phyloP scores from a whole-genome alignment of 768 basidiomycete genomes.

The Mycena filopes region DNA sequence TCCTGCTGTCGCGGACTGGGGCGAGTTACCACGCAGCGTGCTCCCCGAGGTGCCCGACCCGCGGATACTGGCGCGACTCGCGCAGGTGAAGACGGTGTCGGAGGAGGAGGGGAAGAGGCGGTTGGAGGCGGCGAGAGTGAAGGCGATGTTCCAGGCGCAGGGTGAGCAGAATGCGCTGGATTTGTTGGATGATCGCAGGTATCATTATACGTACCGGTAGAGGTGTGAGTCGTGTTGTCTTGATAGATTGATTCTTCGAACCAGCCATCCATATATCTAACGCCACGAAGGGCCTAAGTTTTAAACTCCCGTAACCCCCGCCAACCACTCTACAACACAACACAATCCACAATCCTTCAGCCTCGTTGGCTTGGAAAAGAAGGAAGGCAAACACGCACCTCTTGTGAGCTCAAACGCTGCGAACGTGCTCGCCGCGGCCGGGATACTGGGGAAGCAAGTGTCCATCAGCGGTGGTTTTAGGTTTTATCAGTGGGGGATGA shows the following conservation, averaged over 20 bases:
- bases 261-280: too few species aligned
- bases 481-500: not conserved
- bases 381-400: slow-evolving; percentile 53
- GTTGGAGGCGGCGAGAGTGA: slow-evolving; percentile 6
- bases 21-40: slow-evolving; percentile 12
- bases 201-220: slow-evolving; percentile 4
- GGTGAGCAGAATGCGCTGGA: slow-evolving; percentile 26
- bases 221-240: too few species aligned
- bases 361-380: not conserved
- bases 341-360: not conserved
- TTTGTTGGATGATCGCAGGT: slow-evolving; percentile 17
- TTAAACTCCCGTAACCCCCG: slow-evolving; percentile 48
- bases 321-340: slow-evolving; percentile 53
- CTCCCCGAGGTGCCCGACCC: slow-evolving; percentile 26
- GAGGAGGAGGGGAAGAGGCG: slow-evolving; percentile 1
- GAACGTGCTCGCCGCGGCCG: slow-evolving; percentile 92
- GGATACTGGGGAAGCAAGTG: slow-evolving; percentile 73
- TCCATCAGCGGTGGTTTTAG: not conserved
- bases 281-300: too few species aligned
- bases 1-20: not conserved
- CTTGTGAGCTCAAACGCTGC: slow-evolving; percentile 88
- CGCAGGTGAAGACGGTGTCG: slow-evolving; percentile 4
- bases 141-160: slow-evolving; percentile 5
- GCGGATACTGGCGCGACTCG: slow-evolving; percentile 17
- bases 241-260: too few species aligned